Evolutionary conservation across 139 green algal species (phyloP), one percentile per base, ranked within the genome.

Genomic region (Haematococcus lacustris): DNA sequence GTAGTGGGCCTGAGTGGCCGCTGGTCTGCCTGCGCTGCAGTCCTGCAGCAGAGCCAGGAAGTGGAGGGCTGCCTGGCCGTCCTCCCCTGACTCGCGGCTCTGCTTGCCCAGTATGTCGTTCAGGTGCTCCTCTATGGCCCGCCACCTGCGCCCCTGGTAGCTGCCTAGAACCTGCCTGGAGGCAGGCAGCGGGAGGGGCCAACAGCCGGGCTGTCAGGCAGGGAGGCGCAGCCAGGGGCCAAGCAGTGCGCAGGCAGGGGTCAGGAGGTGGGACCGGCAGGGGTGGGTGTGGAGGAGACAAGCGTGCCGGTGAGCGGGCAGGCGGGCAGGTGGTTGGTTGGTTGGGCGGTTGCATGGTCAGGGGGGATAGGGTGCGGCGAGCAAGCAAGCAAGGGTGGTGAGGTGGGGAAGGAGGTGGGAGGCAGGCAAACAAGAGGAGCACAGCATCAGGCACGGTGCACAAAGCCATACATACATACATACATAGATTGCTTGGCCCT

Each of bases 81-180:
- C 80, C 1, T 92, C 90, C 7, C 63, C 70, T 6, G 77, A 61
- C 71, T 92, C 86, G 2, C 71, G 51, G 43, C 43, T 73, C 57
- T 85, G 85, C 73, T 84, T 88, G 34, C 91, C 93, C 63, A 97
- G 80, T 34, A 88, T 78, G 38, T 96, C 92, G 61, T 92, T 77
- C 35, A 97, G 78, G 82, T 97, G 93, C 87, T 97, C 93, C 70
- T 89, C 80, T 21, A 97, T 93, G 71, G 87, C 79, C 17, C 51
- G 70, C 93, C 93, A 97, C 1, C 62, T 39, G 59, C 72, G 73
- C n/a, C 85, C 83, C 6, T 60, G 6, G 71, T 97, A 97, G 37
- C 93, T 73, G 1, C 68, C 71, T 65, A 91, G 51, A 40, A 93
- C 92, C 70, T 90, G 84, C 65, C 74, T 73, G 65, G 3, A 28